Conservation (phyloP, 2,329 filamentous ascomycete species). For the Myriosclerotinia scirpicola region DNA sequence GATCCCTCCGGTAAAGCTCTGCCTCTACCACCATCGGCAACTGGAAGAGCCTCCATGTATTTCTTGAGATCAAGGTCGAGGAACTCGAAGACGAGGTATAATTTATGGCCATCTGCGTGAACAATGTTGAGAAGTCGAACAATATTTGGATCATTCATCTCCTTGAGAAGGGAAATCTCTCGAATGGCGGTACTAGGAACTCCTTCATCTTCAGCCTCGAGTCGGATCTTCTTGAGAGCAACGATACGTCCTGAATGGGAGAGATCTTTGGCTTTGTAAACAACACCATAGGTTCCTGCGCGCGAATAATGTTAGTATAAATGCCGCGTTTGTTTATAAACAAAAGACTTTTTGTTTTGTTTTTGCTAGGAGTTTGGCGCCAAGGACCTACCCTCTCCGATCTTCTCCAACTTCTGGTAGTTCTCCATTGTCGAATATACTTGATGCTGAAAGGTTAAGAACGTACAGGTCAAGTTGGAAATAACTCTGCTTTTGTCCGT, state of each 20-base stretch:
- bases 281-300: constrained; percentile 87
- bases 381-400: constrained; percentile 75
- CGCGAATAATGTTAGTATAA: constrained; percentile 30
- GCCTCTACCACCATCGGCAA: constrained; percentile 79
- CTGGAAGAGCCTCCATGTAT: constrained; percentile 89
- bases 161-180: constrained; percentile 90
- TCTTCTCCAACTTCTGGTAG: constrained; percentile 95
- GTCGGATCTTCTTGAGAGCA: constrained; percentile 90
- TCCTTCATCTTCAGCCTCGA: constrained; percentile 92
- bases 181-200: constrained; percentile 91
- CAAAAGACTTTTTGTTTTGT: constrained; percentile 6
- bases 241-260: constrained; percentile 81
- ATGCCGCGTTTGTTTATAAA: constrained; percentile 12
- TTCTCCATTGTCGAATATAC: constrained; percentile 67
- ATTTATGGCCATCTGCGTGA: constrained; percentile 90
- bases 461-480: constrained; percentile 30
- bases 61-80: constrained; percentile 91
- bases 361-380: constrained; percentile 13
- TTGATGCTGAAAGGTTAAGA: constrained; percentile 31
- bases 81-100: constrained; percentile 91
- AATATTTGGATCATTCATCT: constrained; percentile 91
- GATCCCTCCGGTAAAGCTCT: constrained; percentile 81
- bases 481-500: constrained; percentile 35
- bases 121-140: constrained; percentile 88
- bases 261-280: constrained; percentile 91